phyloP scores from a whole-genome alignment of 441 rosid species.

The Bocquillonia castaneifolia region DNA sequence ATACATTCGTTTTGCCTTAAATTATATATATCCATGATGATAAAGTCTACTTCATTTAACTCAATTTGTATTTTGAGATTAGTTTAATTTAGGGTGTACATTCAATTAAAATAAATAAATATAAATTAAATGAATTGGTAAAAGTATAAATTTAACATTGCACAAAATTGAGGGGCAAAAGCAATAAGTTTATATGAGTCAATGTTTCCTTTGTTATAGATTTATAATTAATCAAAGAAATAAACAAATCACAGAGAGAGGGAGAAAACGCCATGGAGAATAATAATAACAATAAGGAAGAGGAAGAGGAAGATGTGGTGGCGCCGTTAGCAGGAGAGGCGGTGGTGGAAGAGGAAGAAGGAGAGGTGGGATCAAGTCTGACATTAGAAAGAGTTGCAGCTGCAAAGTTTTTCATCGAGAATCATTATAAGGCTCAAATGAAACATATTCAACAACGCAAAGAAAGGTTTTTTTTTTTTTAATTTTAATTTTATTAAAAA shows the following conservation, averaged over 20 bases:
- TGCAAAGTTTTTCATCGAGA: constrained; percentile 85
- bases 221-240: too few relatives aligned
- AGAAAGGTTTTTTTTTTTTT: constrained; percentile 44
- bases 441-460: constrained; percentile 77
- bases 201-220: not conserved
- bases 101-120: too few relatives aligned
- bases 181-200: constrained; percentile 24
- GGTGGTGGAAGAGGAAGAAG: constrained; percentile 41
- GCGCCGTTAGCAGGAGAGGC: constrained; percentile 27
- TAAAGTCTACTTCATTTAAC: too few relatives aligned
- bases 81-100: too few relatives aligned
- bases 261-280: constrained; percentile 30
- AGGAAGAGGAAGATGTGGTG: constrained; percentile 23
- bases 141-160: too few relatives aligned
- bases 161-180: too few relatives aligned
- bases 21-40: too few relatives aligned
- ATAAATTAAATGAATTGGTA: too few relatives aligned
- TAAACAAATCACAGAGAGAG: not conserved
- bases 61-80: too few relatives aligned
- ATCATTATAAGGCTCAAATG: constrained; percentile 79
- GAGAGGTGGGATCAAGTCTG: constrained; percentile 57
- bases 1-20: too few relatives aligned
- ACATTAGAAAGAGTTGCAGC: constrained; percentile 88
- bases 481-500: not conserved
- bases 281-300: constrained; percentile 26